Evolutionary conservation across 2,329 filamentous ascomycete species (phyloP).

Genomic region (Zasmidium cellare): DNA sequence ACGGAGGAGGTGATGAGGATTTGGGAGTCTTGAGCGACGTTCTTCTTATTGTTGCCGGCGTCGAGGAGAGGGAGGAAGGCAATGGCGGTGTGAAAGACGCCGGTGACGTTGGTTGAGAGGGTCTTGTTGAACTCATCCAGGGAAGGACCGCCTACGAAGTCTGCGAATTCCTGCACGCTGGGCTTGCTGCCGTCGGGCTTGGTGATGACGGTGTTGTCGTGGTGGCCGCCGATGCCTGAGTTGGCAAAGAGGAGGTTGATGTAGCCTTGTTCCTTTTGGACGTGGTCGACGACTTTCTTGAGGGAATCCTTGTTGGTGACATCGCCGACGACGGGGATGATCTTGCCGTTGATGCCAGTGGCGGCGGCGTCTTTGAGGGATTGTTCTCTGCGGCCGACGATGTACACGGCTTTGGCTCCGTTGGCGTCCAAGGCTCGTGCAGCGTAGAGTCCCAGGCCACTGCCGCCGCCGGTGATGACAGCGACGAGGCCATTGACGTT

Average conservation of each 20-base stretch:
- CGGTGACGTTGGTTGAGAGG: slow-evolving; percentile 40
- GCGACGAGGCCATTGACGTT: slow-evolving; percentile 53
- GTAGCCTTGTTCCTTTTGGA: slow-evolving; percentile 39
- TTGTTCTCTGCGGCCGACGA: slow-evolving; percentile 52
- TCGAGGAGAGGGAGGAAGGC: slow-evolving; percentile 45
- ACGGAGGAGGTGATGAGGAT: slow-evolving; percentile 51
- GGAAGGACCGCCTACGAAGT: slow-evolving; percentile 22
- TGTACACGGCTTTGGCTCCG: slow-evolving; percentile 55
- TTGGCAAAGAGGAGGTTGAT: slow-evolving; percentile 40
- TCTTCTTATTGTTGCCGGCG: slow-evolving; percentile 43
- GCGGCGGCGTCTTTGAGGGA: slow-evolving; percentile 47
- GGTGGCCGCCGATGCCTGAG: slow-evolving; percentile 31
- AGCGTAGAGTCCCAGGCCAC: slow-evolving; percentile 50
- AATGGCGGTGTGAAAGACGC: slow-evolving; percentile 40
- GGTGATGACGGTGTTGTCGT: slow-evolving; percentile 9
- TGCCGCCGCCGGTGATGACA: slow-evolving; percentile 56
- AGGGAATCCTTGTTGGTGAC: slow-evolving; percentile 46
- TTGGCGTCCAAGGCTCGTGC: slow-evolving; percentile 45
- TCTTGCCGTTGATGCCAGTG: slow-evolving; percentile 37
- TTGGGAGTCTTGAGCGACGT: slow-evolving; percentile 40
- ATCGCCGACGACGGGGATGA: slow-evolving; percentile 48
- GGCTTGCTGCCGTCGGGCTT: slow-evolving; percentile 16
- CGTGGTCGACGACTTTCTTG: slow-evolving; percentile 39
- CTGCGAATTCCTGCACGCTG: slow-evolving; percentile 20
- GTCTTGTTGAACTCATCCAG: slow-evolving; percentile 37